A percentile compares a stretch with the other conserved stretches of the same genome.
Evolutionary conservation across 2,329 filamentous ascomycete genomes (phyloP).

Genomic region (Sporothrix inflata): DNA sequence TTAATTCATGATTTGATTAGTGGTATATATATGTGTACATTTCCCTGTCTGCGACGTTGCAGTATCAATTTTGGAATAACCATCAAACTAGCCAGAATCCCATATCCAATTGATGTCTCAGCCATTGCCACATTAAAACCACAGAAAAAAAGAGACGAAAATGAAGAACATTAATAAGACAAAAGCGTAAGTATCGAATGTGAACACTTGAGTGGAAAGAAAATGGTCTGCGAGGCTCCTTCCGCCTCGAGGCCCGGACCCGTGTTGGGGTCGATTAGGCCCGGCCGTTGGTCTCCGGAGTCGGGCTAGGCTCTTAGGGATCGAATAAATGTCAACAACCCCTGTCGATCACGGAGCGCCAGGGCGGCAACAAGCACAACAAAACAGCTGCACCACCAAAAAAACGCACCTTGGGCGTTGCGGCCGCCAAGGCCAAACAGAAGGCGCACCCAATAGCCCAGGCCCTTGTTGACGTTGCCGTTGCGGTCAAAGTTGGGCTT

Average conservation of each 20-base stretch:
- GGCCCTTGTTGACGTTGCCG: slow-evolving; percentile 55
- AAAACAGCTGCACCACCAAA: slow-evolving; percentile 52
- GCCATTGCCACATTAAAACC: not conserved
- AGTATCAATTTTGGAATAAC: slow-evolving; percentile 18
- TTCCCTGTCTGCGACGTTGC: not conserved
- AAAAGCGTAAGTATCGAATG: not conserved
- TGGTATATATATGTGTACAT: not conserved
- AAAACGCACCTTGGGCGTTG: slow-evolving; percentile 53
- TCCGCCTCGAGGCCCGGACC: not conserved
- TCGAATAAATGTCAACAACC: slow-evolving; percentile 21
- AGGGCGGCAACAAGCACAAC: slow-evolving; percentile 44
- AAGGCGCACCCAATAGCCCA: slow-evolving; percentile 58
- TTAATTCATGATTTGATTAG: not conserved
- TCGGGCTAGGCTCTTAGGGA: slow-evolving; percentile 11
- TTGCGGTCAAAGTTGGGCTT: slow-evolving; percentile 66
- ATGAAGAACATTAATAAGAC: not conserved
- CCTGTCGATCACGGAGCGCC: slow-evolving; percentile 35
- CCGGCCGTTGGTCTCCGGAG: not conserved
- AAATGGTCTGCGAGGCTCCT: not conserved
- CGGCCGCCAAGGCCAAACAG: slow-evolving; percentile 56
- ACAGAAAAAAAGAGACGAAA: not conserved
- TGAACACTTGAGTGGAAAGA: too few relatives aligned
- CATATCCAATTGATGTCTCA: not conserved
- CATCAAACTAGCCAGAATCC: not conserved
- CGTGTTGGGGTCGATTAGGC: not conserved